phyloP scores from a whole-genome alignment of 225 moss, liverwort and hornwort species.

The Antitrichia curtipendula region DNA sequence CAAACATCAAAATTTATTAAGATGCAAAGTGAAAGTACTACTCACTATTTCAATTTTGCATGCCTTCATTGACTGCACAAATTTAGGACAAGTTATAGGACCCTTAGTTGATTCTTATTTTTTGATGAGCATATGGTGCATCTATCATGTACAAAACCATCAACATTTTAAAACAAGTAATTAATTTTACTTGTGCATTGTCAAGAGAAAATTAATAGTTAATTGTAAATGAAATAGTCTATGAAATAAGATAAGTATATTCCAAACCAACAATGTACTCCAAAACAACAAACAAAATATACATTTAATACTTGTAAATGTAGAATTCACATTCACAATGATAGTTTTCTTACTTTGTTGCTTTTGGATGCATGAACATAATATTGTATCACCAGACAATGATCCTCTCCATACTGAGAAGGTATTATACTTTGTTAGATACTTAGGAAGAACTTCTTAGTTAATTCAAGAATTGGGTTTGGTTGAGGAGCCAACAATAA shows the following conservation, averaged over 20 bases:
- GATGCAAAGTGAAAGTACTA: not conserved
- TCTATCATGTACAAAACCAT: not conserved
- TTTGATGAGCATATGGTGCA: too few relatives aligned
- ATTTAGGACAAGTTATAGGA: not conserved
- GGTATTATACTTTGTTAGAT: not conserved
- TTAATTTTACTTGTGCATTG: not conserved
- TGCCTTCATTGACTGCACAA: accelerated
- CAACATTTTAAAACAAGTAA: too few relatives aligned
- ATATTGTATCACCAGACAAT: not conserved
- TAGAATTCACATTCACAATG: too few relatives aligned
- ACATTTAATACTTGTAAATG: not conserved
- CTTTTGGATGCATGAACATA: not conserved
- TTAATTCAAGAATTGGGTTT: not conserved
- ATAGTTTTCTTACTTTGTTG: not conserved
- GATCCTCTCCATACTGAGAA: accelerated
- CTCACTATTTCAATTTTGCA: not conserved
- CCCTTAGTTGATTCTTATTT: not conserved
- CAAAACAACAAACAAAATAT: too few relatives aligned
- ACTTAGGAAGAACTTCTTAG: accelerated
- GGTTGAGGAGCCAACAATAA: accelerated
- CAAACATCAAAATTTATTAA: accelerated
- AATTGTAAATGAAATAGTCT: not conserved
- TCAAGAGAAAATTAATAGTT: not conserved
- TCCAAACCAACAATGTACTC: not conserved
- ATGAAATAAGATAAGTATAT: not conserved